Conservation (phyloP, 2,329 filamentous ascomycete species). For the Fusarium longipes region DNA sequence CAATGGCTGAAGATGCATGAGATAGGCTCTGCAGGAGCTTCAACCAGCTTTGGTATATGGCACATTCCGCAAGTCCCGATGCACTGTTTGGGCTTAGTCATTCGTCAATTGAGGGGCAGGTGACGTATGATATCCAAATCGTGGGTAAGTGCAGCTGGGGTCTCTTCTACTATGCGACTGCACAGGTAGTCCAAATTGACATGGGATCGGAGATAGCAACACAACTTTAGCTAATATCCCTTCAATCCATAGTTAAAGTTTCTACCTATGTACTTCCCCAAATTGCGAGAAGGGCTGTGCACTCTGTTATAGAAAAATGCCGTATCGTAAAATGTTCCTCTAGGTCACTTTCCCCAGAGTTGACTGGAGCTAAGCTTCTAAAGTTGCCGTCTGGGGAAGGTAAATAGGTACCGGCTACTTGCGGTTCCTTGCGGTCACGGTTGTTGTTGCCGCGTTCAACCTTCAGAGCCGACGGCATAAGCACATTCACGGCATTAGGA, state of each 20-base stretch:
- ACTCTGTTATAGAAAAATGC: neutral
- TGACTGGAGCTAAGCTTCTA: constrained; percentile 14
- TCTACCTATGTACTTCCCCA: no score
- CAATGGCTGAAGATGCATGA: constrained; percentile 27
- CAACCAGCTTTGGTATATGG: constrained; percentile 17
- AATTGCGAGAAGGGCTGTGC: neutral
- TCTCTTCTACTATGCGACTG: neutral
- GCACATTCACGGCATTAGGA: constrained; percentile 44
- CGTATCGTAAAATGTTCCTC: neutral
- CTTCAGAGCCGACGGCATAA: constrained; percentile 44
- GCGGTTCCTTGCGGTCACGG: constrained; percentile 50
- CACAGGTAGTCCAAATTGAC: neutral
- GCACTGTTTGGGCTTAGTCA: constrained; percentile 28
- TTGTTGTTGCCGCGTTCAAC: constrained; percentile 39
- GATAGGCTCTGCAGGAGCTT: constrained; percentile 25
- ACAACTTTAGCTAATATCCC: no score
- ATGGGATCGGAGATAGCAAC: neutral
- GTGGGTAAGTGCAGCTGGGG: neutral
- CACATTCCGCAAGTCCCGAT: constrained; percentile 35
- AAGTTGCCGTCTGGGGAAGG: constrained; percentile 43
- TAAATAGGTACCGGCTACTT: constrained; percentile 46
- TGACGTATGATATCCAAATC: constrained; percentile 46
- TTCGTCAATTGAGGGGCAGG: neutral
- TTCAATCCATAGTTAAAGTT: no score
- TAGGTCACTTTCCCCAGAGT: constrained; percentile 26